Conservation (phyloP, 169 alveolate species). For the Cyclospora cayetanensis region DNA sequence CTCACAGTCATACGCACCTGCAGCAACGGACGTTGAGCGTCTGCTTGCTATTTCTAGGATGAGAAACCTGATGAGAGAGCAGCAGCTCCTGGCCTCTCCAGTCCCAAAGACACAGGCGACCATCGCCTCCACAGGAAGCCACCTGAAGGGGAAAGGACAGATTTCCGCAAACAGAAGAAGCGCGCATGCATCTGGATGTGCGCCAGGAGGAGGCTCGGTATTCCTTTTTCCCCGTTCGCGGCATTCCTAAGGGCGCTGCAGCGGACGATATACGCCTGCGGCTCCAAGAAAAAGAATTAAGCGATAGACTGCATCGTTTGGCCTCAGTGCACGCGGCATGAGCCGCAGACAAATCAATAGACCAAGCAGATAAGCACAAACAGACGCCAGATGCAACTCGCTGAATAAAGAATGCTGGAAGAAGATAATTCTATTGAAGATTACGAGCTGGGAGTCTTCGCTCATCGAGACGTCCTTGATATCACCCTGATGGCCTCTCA, state of each 20-base stretch:
- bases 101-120: constrained; percentile 31
- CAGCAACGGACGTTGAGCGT: constrained; percentile 25
- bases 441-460: constrained; percentile 59
- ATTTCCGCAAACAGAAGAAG: not conserved
- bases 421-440: too few relatives aligned
- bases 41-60: not conserved
- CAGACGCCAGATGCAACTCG: too few relatives aligned
- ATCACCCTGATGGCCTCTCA: constrained; percentile 53
- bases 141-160: not conserved
- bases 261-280: too few relatives aligned
- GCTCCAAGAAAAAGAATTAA: too few relatives aligned
- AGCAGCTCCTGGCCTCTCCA: constrained; percentile 35
- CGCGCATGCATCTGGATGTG: not conserved
- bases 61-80: not conserved
- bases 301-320: too few relatives aligned
- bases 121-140: constrained; percentile 54
- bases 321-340: too few relatives aligned
- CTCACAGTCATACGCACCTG: too few relatives aligned
- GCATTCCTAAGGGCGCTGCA: too few relatives aligned
- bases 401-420: too few relatives aligned
- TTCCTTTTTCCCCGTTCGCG: too few relatives aligned
- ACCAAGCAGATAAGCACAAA: too few relatives aligned
- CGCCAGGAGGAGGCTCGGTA: not conserved
- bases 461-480: constrained; percentile 58
- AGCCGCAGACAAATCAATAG: too few relatives aligned